A percentile compares a stretch with the other conserved stretches of the same genome.
phyloP scores from a whole-genome alignment of 345 rosid species.

The Mangifera indica region DNA sequence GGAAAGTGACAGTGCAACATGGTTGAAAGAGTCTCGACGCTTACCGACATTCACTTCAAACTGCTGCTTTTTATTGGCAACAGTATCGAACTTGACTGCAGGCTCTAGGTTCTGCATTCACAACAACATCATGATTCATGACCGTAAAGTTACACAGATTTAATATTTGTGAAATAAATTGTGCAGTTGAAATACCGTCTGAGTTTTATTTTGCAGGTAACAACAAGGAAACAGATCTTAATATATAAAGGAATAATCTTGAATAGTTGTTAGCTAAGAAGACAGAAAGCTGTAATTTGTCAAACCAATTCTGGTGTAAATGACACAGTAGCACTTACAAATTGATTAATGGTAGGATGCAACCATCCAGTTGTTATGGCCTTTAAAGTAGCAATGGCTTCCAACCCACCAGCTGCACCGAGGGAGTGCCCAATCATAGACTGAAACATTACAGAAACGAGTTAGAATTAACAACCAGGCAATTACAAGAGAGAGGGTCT shows the following conservation, averaged over 20 bases:
- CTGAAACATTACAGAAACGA: constrained; percentile 38
- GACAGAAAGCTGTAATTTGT: neutral
- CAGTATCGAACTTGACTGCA: constrained; percentile 83
- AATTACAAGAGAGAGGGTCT: neutral
- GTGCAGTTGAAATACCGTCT: too few relatives aligned
- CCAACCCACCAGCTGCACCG: constrained; percentile 97
- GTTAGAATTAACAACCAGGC: neutral
- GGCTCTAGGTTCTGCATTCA: constrained; percentile 93
- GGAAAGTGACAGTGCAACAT: neutral
- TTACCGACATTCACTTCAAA: constrained; percentile 98
- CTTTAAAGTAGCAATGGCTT: constrained; percentile 89
- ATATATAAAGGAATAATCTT: neutral
- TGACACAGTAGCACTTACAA: constrained; percentile 49
- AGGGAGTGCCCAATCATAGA: constrained; percentile 99
- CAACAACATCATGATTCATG: too few relatives aligned
- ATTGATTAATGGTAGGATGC: constrained; percentile 92
- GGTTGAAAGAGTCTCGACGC: constrained; percentile 24
- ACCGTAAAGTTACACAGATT: too few relatives aligned
- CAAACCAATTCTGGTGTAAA: constrained; percentile 2
- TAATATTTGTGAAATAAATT: too few relatives aligned
- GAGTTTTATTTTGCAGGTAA: neutral
- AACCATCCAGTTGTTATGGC: constrained; percentile 96
- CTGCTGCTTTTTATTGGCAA: constrained; percentile 77
- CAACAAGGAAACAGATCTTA: neutral
- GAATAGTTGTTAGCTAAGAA: neutral